A percentile compares a stretch with the other conserved stretches of the same genome.
phyloP scores from a whole-genome alignment of 2,329 filamentous ascomycete genomes.

The Calonectria crousiana region DNA sequence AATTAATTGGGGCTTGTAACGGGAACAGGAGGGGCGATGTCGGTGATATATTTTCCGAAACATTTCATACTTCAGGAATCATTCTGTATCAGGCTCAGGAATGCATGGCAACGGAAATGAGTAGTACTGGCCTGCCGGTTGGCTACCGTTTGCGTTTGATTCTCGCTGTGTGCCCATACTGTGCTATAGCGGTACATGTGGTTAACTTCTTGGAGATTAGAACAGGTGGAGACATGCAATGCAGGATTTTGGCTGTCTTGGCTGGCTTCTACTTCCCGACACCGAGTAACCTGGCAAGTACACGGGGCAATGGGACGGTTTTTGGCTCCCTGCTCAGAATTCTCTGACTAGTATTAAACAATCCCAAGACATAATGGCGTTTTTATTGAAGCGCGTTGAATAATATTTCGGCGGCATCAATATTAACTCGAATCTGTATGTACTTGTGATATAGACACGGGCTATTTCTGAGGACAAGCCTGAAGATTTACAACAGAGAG shows the following conservation, averaged over 20 bases:
- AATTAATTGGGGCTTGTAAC: not conserved
- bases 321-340: not conserved
- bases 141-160: not conserved
- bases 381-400: not conserved
- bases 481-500: not conserved
- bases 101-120: not conserved
- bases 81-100: not conserved
- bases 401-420: not conserved
- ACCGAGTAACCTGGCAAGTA: not conserved
- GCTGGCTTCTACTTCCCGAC: not conserved
- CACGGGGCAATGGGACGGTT: not conserved
- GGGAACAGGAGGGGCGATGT: not conserved
- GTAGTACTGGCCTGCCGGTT: not conserved
- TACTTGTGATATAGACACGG: too few relatives aligned
- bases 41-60: not conserved
- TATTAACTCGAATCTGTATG: not conserved
- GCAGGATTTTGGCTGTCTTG: not conserved
- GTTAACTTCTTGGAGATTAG: not conserved
- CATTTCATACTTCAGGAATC: not conserved
- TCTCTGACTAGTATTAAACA: not conserved
- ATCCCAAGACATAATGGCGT: not conserved
- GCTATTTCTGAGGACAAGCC: not conserved
- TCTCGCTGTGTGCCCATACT: not conserved
- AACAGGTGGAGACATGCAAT: constrained; percentile 10
- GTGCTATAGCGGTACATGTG: not conserved